Evolutionary conservation across 345 rosid species (phyloP).

Genomic region (Eutrema yunnanense): DNA sequence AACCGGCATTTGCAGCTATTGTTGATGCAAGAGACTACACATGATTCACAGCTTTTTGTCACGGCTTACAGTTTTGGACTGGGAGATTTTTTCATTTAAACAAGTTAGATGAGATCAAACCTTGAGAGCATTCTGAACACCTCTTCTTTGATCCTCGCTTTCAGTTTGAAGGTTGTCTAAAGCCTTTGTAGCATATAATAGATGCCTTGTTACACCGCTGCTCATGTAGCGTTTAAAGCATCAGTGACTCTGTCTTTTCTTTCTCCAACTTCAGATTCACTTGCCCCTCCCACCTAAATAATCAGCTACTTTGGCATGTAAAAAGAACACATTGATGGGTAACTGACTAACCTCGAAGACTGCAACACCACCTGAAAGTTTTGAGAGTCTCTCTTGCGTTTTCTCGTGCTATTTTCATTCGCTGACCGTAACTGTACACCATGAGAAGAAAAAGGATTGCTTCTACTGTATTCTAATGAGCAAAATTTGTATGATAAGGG

Average conservation of each 20-base stretch:
- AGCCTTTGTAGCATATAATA: constrained; percentile 64
- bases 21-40: constrained; percentile 60
- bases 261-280: constrained; percentile 92
- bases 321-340: constrained; percentile 2
- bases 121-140: constrained; percentile 79
- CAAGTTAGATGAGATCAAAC: constrained; percentile 27
- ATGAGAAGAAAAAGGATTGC: not conserved
- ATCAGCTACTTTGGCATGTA: not conserved
- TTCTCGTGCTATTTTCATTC: constrained; percentile 75
- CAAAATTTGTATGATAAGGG: not conserved
- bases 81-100: not conserved
- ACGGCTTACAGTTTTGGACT: not conserved
- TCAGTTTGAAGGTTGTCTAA: constrained; percentile 57
- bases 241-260: constrained; percentile 92
- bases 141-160: constrained; percentile 78
- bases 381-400: constrained; percentile 83
- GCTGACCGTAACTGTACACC: constrained; percentile 54
- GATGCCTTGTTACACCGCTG: constrained; percentile 96
- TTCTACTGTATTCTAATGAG: not conserved
- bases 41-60: constrained; percentile 21
- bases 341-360: constrained; percentile 62
- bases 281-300: constrained; percentile 79
- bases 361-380: constrained; percentile 90
- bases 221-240: constrained; percentile 96
- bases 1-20: constrained; percentile 85